Conservation (phyloP, 805 yeast species). For the Scheffersomyces stipitis region DNA sequence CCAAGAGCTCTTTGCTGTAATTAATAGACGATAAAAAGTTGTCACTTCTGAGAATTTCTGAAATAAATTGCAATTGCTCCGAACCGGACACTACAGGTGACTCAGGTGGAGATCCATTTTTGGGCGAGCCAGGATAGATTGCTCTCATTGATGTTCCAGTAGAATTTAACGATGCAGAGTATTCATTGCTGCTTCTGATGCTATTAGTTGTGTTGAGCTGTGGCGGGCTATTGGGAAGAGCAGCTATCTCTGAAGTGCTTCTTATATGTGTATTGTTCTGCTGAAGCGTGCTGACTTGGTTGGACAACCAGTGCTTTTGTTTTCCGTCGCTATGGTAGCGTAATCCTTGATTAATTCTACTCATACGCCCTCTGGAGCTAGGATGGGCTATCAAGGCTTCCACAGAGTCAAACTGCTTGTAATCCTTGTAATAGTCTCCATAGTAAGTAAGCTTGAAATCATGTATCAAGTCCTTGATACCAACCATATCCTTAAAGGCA, state of each 20-base stretch:
- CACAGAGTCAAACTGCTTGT: slow-evolving; percentile 78
- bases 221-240: slow-evolving; percentile 8
- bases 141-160: slow-evolving; percentile 34
- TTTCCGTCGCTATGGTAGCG: slow-evolving; percentile 78
- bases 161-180: slow-evolving; percentile 28
- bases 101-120: slow-evolving; percentile 20
- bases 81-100: slow-evolving; percentile 9
- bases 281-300: slow-evolving; percentile 11
- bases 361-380: slow-evolving; percentile 58
- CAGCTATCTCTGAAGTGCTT: slow-evolving; percentile 30
- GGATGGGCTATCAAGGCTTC: slow-evolving; percentile 71
- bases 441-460: slow-evolving; percentile 74
- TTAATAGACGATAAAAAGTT: slow-evolving; percentile 13
- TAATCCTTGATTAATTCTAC: slow-evolving; percentile 77
- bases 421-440: slow-evolving; percentile 71
- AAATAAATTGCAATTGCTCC: slow-evolving; percentile 4
- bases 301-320: slow-evolving; percentile 75
- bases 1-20: slow-evolving; percentile 34
- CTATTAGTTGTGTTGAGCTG: slow-evolving; percentile 1
- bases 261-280: slow-evolving; percentile 14
- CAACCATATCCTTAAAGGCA: slow-evolving; percentile 77
- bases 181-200: slow-evolving; percentile 5
- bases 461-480: slow-evolving; percentile 70
- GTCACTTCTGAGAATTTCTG: slow-evolving; percentile 7
- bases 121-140: slow-evolving; percentile 28